phyloP scores from a whole-genome alignment of 495 filamentous ascomycete genomes.

The Hypoxylon cercidicola region DNA sequence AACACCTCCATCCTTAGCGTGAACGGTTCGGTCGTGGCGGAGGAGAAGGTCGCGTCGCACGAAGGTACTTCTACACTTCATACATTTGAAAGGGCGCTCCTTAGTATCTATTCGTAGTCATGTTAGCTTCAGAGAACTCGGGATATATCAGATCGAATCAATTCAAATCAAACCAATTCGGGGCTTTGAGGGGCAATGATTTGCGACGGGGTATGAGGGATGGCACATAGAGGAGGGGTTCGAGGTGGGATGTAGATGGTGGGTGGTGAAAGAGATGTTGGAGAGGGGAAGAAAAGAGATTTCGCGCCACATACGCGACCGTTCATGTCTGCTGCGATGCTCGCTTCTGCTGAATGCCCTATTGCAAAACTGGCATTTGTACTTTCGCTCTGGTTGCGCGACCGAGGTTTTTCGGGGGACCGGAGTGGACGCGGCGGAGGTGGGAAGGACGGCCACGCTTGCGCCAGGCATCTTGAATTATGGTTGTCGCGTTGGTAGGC shows the following conservation, averaged over 20 bases:
- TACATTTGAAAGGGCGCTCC: slow-evolving; percentile 97
- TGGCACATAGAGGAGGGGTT: slow-evolving; percentile 32
- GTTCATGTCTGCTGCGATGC: slow-evolving; percentile 95
- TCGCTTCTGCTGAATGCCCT: slow-evolving; percentile 97
- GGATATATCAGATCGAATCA: slow-evolving; percentile 9
- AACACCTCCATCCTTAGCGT: slow-evolving; percentile 97
- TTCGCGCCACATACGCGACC: slow-evolving; percentile 84
- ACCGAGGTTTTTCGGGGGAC: slow-evolving; percentile 68
- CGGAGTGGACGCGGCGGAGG: slow-evolving; percentile 68
- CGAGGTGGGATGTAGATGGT: neutral
- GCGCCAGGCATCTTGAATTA: slow-evolving; percentile 69
- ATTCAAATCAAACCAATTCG: slow-evolving; percentile 14
- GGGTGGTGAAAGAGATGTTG: slow-evolving; percentile 24
- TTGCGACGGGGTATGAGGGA: slow-evolving; percentile 17
- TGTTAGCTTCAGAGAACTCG: slow-evolving; percentile 34
- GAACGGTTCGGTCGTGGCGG: slow-evolving; percentile 97
- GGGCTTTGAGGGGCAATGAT: slow-evolving; percentile 41
- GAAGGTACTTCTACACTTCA: slow-evolving; percentile 98
- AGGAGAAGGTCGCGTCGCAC: slow-evolving; percentile 95
- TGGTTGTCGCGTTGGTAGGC: slow-evolving; percentile 57
- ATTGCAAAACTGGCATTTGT: slow-evolving; percentile 99
- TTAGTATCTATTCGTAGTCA: slow-evolving; percentile 79
- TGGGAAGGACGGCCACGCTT: slow-evolving; percentile 68
- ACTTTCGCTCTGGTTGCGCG: slow-evolving; percentile 88
- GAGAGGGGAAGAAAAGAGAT: slow-evolving; percentile 14